These are phyloP conservation scores for Globisporangium nagaii DNA, from an alignment of 352 stramenopile genomes.

Conservation along the genomic window DNA sequence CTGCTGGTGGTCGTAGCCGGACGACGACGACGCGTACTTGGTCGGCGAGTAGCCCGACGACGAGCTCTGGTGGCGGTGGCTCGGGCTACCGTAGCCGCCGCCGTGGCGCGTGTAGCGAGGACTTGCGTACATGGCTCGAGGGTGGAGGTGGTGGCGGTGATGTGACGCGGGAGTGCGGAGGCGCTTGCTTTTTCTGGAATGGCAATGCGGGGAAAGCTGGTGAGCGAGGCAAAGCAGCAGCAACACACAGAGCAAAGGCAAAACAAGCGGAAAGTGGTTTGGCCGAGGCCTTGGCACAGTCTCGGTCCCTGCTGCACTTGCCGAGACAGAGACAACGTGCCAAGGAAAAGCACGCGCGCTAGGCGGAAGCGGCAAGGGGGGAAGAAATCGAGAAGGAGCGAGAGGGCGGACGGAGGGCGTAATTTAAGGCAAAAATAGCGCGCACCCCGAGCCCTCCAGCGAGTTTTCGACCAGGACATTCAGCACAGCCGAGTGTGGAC, in stretches of 20 bases:
- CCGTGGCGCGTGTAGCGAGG: conserved; percentile 8
- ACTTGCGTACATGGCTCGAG: conserved; percentile 11
- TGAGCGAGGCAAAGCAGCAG: no score
- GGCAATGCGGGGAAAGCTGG: no score
- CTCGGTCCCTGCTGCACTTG: no score
- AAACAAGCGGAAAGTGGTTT: background rate
- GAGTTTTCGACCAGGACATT: no score
- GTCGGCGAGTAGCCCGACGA: conserved; percentile 11
- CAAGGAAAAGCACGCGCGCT: no score
- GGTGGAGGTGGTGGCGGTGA: background rate
- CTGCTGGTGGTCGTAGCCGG: conserved; percentile 7
- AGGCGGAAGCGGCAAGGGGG: no score
- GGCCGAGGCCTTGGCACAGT: no score
- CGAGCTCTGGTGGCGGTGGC: conserved; percentile 12
- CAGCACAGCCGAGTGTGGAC: no score
- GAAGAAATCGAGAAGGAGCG: background rate
- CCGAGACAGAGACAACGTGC: no score
- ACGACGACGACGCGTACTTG: no score
- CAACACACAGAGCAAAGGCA: background rate
- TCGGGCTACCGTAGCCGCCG: conserved; percentile 7
- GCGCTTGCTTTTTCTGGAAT: conserved; percentile 15
- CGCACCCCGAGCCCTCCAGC: no score
- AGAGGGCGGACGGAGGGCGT: background rate
- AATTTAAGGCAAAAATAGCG: background rate
- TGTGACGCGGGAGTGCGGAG: conserved; percentile 1